These are phyloP conservation scores for Globisporangium mamillatum DNA, from an alignment of 352 stramenopile genomes.

Conservation along the genomic window DNA sequence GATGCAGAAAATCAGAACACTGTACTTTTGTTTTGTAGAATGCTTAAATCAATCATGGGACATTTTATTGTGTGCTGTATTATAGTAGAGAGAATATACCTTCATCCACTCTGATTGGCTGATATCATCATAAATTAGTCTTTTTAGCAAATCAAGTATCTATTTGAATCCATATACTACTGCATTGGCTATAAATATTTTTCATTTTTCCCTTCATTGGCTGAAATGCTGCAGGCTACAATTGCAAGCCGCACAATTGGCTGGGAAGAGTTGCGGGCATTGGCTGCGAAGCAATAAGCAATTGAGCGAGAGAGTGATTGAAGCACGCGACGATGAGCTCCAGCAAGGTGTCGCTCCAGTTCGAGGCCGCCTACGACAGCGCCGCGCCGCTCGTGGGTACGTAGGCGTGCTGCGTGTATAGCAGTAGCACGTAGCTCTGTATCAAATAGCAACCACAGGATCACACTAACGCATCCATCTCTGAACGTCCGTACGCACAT, in stretches of 20 bases:
- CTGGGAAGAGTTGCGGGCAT: conserved; percentile 29
- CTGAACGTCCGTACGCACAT: not conserved
- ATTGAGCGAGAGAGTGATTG: conserved; percentile 1
- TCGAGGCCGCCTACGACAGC: conserved; percentile 54
- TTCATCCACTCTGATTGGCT: not conserved
- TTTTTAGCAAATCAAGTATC: not conserved
- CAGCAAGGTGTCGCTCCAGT: conserved; percentile 61
- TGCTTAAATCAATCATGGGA: not conserved
- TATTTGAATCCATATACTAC: not conserved
- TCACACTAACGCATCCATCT: not conserved
- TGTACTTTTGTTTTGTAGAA: not conserved
- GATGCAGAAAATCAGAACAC: not conserved
- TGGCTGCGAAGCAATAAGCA: conserved; percentile 11
- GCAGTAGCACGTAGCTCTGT: not conserved
- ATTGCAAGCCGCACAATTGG: conserved; percentile 17
- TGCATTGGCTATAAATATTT: not conserved
- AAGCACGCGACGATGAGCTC: conserved; percentile 34
- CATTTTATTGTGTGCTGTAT: not conserved
- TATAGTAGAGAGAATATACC: not conserved
- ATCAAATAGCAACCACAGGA: not conserved
- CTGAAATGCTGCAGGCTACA: not conserved
- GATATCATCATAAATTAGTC: not conserved
- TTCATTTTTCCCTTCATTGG: not conserved
- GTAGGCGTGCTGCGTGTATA: conserved; percentile 11
- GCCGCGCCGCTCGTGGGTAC: conserved; percentile 59